Evolutionary conservation across 208 protist genomes (phyloP).

Genomic region (Trypanosomatidae sp.): DNA sequence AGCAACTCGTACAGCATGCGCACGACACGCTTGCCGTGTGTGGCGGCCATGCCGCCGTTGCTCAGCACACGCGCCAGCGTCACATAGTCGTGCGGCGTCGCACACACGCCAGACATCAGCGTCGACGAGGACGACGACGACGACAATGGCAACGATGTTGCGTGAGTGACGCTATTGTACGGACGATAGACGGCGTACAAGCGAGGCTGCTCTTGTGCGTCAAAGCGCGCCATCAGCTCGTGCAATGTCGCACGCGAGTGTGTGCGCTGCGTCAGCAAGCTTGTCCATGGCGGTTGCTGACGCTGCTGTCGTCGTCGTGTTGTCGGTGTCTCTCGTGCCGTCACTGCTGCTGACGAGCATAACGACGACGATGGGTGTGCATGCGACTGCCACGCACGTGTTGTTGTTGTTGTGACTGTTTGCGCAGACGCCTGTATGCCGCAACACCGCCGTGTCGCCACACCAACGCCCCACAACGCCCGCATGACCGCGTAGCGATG

Average conservation of each 20-base stretch:
- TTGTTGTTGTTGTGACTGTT: too few species aligned
- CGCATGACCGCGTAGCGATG: too few species aligned
- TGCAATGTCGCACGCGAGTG: conserved; percentile 10
- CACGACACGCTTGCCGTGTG: conserved; percentile 8
- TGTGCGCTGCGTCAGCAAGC: conserved; percentile 2
- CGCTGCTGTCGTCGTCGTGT: not conserved
- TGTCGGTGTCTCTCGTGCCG: not conserved
- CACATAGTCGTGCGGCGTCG: conserved; percentile 15
- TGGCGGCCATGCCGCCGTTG: not conserved
- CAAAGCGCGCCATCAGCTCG: conserved; percentile 12
- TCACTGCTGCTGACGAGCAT: too few species aligned
- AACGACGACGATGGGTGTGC: too few species aligned
- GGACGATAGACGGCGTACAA: conserved; percentile 37
- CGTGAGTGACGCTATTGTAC: too few species aligned
- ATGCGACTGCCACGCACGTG: too few species aligned
- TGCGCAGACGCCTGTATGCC: too few species aligned
- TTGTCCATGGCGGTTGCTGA: conserved; percentile 1
- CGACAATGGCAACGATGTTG: not conserved
- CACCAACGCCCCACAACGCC: too few species aligned
- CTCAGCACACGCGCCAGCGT: conserved; percentile 5
- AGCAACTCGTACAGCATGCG: conserved; percentile 32
- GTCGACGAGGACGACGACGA: conserved; percentile 2
- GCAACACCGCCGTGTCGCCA: too few species aligned
- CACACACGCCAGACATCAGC: not conserved
- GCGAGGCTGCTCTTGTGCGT: conserved; percentile 10